These are phyloP conservation scores for cucumber (Cucumis sativus) DNA, from an alignment of 306 rosid species.

Conservation along the genomic window DNA sequence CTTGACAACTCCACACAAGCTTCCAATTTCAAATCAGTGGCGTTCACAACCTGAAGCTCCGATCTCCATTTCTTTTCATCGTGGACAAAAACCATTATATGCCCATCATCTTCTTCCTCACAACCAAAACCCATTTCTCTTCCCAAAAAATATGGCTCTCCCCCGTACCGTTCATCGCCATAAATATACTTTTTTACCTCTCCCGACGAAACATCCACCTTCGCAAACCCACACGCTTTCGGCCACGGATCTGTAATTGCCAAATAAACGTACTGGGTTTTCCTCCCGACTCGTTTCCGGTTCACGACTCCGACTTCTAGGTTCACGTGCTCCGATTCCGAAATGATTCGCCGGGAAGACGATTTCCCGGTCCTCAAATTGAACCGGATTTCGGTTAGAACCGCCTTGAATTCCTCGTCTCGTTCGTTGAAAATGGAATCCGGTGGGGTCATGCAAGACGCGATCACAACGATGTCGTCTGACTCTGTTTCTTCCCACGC, in stretches of 20 bases:
- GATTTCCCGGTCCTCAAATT: neutral
- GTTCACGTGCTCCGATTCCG: neutral
- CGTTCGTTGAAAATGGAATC: slow-evolving; percentile 6
- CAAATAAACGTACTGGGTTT: neutral
- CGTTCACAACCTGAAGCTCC: slow-evolving; percentile 5
- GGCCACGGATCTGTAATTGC: slow-evolving; percentile 11
- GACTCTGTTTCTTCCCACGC: slow-evolving; percentile 12
- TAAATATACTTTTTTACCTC: slow-evolving; percentile 3
- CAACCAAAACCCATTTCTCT: neutral
- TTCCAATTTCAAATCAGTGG: slow-evolving; percentile 3
- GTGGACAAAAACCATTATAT: neutral
- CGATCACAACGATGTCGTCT: neutral
- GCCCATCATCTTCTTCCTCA: neutral
- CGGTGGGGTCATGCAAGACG: neutral
- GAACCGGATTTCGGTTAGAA: neutral
- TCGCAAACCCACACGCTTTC: neutral
- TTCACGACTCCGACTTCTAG: neutral
- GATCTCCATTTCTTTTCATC: neutral
- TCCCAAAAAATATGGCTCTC: neutral
- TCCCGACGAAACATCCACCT: neutral
- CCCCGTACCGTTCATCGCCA: neutral
- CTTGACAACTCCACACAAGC: neutral
- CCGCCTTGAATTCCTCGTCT: neutral
- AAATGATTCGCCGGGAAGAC: neutral
- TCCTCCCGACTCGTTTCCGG: neutral